Evolutionary conservation across 306 rosid species (phyloP).

Genomic region (Rosa lucieae): DNA sequence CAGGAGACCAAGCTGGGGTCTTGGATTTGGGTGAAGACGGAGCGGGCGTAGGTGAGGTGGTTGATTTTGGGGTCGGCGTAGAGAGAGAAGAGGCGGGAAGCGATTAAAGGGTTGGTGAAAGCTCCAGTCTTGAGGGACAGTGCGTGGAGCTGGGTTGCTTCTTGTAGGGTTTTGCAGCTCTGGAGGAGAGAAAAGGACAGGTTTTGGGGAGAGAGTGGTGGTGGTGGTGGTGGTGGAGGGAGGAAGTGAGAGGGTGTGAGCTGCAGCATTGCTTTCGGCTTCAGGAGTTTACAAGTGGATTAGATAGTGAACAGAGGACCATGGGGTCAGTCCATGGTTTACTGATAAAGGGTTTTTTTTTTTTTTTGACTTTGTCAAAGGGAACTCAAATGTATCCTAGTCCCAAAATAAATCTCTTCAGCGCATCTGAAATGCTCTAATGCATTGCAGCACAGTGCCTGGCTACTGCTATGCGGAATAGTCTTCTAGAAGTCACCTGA

Average conservation of each 20-base stretch:
- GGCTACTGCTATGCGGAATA: too few relatives aligned
- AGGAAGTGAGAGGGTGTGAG: constrained; percentile 23
- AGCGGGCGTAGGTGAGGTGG: constrained; percentile 41
- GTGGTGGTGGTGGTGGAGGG: neutral
- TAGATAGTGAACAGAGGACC: too few relatives aligned
- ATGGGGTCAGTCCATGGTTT: too few relatives aligned
- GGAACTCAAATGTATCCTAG: too few relatives aligned
- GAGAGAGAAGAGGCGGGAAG: constrained; percentile 48
- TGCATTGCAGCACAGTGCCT: too few relatives aligned
- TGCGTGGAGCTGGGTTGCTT: constrained; percentile 44
- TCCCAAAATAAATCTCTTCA: too few relatives aligned
- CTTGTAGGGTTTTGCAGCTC: constrained; percentile 29
- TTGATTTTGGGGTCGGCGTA: constrained; percentile 49
- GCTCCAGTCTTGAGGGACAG: constrained; percentile 43
- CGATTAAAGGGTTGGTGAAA: constrained; percentile 36
- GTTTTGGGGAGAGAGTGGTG: constrained; percentile 3
- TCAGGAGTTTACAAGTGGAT: neutral
- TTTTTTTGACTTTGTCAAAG: too few relatives aligned
- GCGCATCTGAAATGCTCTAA: too few relatives aligned
- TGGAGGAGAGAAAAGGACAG: constrained; percentile 24
- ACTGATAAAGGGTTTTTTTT: too few relatives aligned
- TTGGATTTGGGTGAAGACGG: constrained; percentile 35
- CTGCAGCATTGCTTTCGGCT: constrained; percentile 20
- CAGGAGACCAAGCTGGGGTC: constrained; percentile 42
- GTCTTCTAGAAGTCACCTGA: too few relatives aligned